phyloP scores from a whole-genome alignment of 352 stramenopile genomes.

The Globisporangium okanoganense region DNA sequence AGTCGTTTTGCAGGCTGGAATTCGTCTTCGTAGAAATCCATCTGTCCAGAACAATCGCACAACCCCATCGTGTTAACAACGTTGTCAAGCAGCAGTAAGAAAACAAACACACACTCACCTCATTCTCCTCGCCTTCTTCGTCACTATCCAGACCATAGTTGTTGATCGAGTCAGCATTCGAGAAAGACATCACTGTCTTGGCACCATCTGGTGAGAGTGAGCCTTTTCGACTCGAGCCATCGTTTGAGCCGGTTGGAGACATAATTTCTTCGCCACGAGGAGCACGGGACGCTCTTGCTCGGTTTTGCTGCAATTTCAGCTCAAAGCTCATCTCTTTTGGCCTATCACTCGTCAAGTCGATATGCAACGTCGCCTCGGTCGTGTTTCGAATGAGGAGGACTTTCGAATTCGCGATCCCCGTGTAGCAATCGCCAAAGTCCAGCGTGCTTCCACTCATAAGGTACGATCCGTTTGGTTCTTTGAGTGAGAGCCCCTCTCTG shows the following conservation, averaged over 20 bases:
- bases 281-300: slow-evolving; percentile 48
- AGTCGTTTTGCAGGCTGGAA: slow-evolving; percentile 55
- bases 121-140: slow-evolving; percentile 83
- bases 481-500: slow-evolving; percentile 85
- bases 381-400: slow-evolving; percentile 81
- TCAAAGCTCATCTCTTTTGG: slow-evolving; percentile 89
- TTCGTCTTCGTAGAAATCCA: slow-evolving; percentile 79
- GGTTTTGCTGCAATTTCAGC: slow-evolving; percentile 78
- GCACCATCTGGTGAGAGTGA: slow-evolving; percentile 58
- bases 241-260: slow-evolving; percentile 71
- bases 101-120: slow-evolving; percentile 30
- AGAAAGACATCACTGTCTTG: slow-evolving; percentile 51
- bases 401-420: slow-evolving; percentile 78
- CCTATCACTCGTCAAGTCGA: slow-evolving; percentile 82
- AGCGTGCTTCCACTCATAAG: slow-evolving; percentile 86
- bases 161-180: slow-evolving; percentile 36
- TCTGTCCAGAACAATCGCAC: slow-evolving; percentile 20
- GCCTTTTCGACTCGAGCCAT: slow-evolving; percentile 64
- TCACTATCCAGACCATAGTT: slow-evolving; percentile 75
- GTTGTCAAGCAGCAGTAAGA: not conserved
- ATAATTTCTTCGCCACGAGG: slow-evolving; percentile 60
- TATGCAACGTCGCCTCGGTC: slow-evolving; percentile 77
- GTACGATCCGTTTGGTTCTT: slow-evolving; percentile 77
- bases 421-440: slow-evolving; percentile 89
- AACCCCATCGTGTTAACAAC: not conserved